Conservation (phyloP, 192 early-diverging fungal species). For the Cladochytrium replicatum region DNA sequence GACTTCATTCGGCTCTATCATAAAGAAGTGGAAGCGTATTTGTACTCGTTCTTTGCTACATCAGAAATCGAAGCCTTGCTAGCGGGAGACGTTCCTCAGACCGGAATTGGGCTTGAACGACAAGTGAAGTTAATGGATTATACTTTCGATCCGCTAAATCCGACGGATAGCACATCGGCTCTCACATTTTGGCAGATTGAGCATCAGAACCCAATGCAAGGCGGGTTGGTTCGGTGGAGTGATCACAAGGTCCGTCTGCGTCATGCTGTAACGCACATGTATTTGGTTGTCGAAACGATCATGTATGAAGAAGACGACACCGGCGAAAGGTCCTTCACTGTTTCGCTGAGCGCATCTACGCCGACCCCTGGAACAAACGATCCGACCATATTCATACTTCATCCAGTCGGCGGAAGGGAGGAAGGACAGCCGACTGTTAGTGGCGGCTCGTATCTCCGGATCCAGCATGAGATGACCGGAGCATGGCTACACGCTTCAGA, state of each 20-base stretch:
- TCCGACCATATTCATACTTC: constrained; percentile 21
- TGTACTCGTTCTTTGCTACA: background rate
- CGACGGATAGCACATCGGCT: constrained; percentile 19
- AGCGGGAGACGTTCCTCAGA: constrained; percentile 2
- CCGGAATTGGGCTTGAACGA: background rate
- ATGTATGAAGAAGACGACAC: constrained; percentile 6
- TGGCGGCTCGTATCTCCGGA: constrained; percentile 12
- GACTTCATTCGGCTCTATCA: constrained; percentile 23
- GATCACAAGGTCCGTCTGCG: constrained; percentile 9
- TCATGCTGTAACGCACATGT: constrained; percentile 19
- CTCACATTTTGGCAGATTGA: constrained; percentile 26
- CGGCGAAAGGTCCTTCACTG: constrained; percentile 5
- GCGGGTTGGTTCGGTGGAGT: constrained; percentile 19
- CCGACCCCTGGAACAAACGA: constrained; percentile 3
- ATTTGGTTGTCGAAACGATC: constrained; percentile 10
- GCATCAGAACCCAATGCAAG: constrained; percentile 2
- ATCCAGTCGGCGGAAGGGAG: constrained; percentile 15
- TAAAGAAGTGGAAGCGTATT: constrained; percentile 23
- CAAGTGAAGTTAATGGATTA: constrained; percentile 16
- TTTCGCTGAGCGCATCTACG: constrained; percentile 2
- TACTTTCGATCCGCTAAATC: constrained; percentile 24
- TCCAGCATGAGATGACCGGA: constrained; percentile 20
- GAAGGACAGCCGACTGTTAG: background rate
- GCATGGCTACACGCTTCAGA: constrained; percentile 19
- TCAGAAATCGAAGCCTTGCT: constrained; percentile 5